Evolutionary conservation across 306 rosid genomes (phyloP).

Genomic region (Vachellia pachyceras): DNA sequence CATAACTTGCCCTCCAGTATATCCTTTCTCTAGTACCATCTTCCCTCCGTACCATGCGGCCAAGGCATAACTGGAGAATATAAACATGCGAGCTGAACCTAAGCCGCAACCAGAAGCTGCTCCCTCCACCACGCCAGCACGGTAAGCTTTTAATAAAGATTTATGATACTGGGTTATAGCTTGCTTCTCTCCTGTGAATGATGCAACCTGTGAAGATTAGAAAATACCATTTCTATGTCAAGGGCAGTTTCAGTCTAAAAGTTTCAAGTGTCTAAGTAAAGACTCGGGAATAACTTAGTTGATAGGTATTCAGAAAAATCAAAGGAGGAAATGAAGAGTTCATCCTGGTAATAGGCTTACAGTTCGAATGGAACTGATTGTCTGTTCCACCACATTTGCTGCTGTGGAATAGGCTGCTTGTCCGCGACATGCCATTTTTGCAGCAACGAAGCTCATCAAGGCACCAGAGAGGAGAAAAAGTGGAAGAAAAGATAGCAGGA

Average conservation of each 20-base stretch:
- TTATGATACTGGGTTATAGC: slow-evolving; percentile 65
- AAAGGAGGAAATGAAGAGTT: neutral
- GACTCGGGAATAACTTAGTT: neutral
- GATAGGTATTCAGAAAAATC: too few relatives aligned
- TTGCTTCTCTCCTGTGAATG: slow-evolving; percentile 88
- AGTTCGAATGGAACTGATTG: slow-evolving; percentile 81
- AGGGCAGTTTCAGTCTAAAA: neutral
- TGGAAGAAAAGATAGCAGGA: slow-evolving; percentile 75
- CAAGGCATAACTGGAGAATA: slow-evolving; percentile 59
- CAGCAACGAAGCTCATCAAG: slow-evolving; percentile 41
- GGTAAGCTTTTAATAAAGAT: slow-evolving; percentile 64
- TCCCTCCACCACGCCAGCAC: slow-evolving; percentile 65
- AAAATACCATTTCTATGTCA: slow-evolving; percentile 10
- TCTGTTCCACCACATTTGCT: slow-evolving; percentile 78
- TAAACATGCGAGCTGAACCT: slow-evolving; percentile 45
- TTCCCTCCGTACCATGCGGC: slow-evolving; percentile 84
- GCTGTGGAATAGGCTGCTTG: slow-evolving; percentile 74
- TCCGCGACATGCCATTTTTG: slow-evolving; percentile 63
- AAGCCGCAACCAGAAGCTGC: slow-evolving; percentile 76
- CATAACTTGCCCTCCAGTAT: slow-evolving; percentile 73
- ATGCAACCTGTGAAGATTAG: slow-evolving; percentile 68
- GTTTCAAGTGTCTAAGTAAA: neutral
- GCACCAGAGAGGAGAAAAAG: slow-evolving; percentile 66
- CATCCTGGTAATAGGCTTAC: slow-evolving; percentile 47
- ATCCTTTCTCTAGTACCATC: slow-evolving; percentile 81